These are phyloP conservation scores for Apiotrichum gamsii DNA, from an alignment of 1,284 basidiomycete species.

Conservation along the genomic window DNA sequence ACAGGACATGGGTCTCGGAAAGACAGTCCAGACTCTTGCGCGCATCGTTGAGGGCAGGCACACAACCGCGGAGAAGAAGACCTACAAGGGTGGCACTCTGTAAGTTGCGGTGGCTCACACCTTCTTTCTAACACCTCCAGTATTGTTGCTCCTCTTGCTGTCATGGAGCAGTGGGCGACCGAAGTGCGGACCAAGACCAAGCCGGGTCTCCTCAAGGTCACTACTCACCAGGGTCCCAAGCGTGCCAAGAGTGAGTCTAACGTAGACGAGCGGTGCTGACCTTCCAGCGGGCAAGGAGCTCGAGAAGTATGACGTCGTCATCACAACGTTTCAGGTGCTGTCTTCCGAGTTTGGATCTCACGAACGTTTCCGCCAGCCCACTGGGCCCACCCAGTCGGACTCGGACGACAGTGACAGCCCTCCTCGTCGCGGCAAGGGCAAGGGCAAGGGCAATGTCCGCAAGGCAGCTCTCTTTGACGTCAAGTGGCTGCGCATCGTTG, in stretches of 20 bases:
- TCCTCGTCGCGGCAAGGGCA: conserved; percentile 18
- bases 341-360: conserved; percentile 55
- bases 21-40: conserved; percentile 85
- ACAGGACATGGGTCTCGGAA: conserved; percentile 60
- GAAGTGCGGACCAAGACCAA: conserved; percentile 74
- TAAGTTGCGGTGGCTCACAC: too few relatives aligned
- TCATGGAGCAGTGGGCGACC: conserved; percentile 85
- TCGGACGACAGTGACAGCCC: conserved; percentile 47
- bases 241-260: conserved; percentile 58
- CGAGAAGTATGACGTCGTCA: conserved; percentile 63
- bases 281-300: conserved; percentile 58
- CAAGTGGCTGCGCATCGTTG: conserved; percentile 77
- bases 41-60: conserved; percentile 72
- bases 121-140: conserved; percentile 52
- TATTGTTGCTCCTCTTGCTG: conserved; percentile 72
- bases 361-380: neutral
- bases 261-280: neutral
- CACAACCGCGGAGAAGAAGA: conserved; percentile 61
- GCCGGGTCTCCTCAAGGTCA: conserved; percentile 58
- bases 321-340: conserved; percentile 74
- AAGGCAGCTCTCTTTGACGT: conserved; percentile 67
- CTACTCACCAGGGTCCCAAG: conserved; percentile 72
- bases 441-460: conserved; percentile 29
- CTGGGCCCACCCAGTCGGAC: conserved; percentile 18
- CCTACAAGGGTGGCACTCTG: conserved; percentile 63